Evolutionary conservation across 2,329 filamentous ascomycete species (phyloP).

Genomic region (Hypoxylon sp.): DNA sequence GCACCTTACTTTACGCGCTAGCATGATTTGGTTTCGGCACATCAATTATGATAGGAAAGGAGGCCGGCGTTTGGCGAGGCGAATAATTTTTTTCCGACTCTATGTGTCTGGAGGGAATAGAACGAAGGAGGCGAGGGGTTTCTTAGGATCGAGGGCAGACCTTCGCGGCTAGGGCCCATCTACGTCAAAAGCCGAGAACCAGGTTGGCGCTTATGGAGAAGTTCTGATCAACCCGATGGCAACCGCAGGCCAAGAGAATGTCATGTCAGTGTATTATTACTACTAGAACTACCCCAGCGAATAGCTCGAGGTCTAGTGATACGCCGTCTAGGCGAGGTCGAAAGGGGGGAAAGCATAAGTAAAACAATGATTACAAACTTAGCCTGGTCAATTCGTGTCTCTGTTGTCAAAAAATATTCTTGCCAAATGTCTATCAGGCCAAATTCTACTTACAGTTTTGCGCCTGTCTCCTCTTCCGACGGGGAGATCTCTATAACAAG

Average conservation of each 20-base stretch:
- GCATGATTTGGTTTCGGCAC: constrained; percentile 44
- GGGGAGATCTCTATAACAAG: constrained; percentile 81
- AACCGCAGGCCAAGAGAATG: constrained; percentile 40
- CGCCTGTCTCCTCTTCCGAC: constrained; percentile 49
- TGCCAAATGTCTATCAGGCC: neutral
- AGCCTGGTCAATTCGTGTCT: neutral
- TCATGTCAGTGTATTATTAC: constrained; percentile 43
- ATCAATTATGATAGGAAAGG: constrained; percentile 50
- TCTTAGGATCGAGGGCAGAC: constrained; percentile 24
- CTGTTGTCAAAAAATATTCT: neutral
- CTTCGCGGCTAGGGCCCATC: constrained; percentile 16
- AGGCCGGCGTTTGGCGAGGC: constrained; percentile 52
- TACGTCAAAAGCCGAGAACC: constrained; percentile 9
- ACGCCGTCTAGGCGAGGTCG: constrained; percentile 26
- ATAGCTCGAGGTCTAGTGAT: constrained; percentile 21
- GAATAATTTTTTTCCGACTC: constrained; percentile 40
- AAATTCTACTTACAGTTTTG: constrained; percentile 58
- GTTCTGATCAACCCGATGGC: constrained; percentile 17
- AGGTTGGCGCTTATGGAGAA: constrained; percentile 22
- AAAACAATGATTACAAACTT: constrained; percentile 18
- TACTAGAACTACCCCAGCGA: constrained; percentile 21
- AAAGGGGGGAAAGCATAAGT: constrained; percentile 24
- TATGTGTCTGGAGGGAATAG: constrained; percentile 46
- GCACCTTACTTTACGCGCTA: constrained; percentile 37
- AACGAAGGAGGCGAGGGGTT: constrained; percentile 34